Percentiles rank a stretch among this genome's conserved stretches.
These are phyloP conservation scores for Symbiodinium natans DNA, from an alignment of 73 alveolate genomes.

Conservation along the genomic window DNA sequence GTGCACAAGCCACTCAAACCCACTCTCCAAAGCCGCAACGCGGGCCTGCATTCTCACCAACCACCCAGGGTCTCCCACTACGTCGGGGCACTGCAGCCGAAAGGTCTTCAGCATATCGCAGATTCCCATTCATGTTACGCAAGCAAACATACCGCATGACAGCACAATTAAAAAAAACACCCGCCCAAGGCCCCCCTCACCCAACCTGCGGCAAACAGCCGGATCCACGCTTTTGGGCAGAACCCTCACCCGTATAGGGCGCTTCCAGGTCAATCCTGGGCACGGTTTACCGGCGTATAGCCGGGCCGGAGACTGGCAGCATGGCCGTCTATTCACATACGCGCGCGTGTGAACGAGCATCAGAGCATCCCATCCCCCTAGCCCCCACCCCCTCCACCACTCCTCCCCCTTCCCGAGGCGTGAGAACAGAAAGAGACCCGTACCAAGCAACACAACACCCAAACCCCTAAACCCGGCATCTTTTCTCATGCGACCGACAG, in stretches of 20 bases:
- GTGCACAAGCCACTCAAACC: background rate
- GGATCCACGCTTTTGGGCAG: too few relatives aligned
- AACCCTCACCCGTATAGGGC: background rate
- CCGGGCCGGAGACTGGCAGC: background rate
- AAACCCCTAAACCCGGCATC: conserved; percentile 18
- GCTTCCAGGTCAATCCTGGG: background rate
- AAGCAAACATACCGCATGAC: background rate
- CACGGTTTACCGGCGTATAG: background rate
- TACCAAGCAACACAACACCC: too few relatives aligned
- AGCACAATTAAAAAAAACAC: too few relatives aligned
- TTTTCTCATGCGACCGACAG: background rate
- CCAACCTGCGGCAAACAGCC: too few relatives aligned
- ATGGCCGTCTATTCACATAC: background rate
- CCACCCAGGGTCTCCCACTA: too few relatives aligned
- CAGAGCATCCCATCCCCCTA: too few relatives aligned
- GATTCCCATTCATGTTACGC: background rate
- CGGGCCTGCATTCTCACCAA: background rate
- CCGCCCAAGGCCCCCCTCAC: too few relatives aligned
- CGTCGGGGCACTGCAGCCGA: too few relatives aligned
- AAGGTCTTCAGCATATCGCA: too few relatives aligned
- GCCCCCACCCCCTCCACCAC: too few relatives aligned
- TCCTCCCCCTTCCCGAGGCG: background rate
- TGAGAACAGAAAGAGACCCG: too few relatives aligned
- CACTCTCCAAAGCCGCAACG: background rate
- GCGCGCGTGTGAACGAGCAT: too few relatives aligned